Percentiles rank a stretch among this genome's conserved stretches.
These are phyloP conservation scores for Coemansia sp. DNA, from an alignment of 371 early-diverging fungal genomes.

Conservation along the genomic window DNA sequence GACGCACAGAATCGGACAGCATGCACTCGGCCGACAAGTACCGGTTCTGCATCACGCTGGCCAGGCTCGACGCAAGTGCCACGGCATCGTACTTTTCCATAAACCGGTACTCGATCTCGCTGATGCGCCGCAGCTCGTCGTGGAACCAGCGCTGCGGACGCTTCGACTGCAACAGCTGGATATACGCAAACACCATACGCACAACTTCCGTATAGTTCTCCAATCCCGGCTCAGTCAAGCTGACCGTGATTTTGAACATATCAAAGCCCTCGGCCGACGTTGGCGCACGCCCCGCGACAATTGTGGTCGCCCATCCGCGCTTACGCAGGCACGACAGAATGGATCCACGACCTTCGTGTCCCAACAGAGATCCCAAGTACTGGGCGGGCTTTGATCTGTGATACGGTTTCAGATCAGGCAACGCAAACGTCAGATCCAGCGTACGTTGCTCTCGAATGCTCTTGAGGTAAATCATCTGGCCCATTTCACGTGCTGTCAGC, in stretches of 20 bases:
- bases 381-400: constrained; percentile 59
- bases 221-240: constrained; percentile 82
- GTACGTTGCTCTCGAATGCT: constrained; percentile 81
- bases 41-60: constrained; percentile 55
- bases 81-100: constrained; percentile 66
- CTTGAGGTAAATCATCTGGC: constrained; percentile 73
- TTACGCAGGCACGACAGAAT: constrained; percentile 81
- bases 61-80: constrained; percentile 47
- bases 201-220: constrained; percentile 76
- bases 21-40: constrained; percentile 65
- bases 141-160: constrained; percentile 78
- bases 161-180: constrained; percentile 67
- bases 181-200: constrained; percentile 81
- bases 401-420: constrained; percentile 63
- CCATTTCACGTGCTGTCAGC: constrained; percentile 69
- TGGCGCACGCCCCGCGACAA: constrained; percentile 61
- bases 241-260: constrained; percentile 75
- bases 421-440: constrained; percentile 82
- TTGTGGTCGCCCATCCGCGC: constrained; percentile 84
- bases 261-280: constrained; percentile 42
- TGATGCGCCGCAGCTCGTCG: constrained; percentile 69
- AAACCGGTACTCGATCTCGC: constrained; percentile 76
- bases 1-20: constrained; percentile 70
- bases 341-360: constrained; percentile 86
- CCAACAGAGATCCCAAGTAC: constrained; percentile 76